Evolutionary conservation across 257 asterid species (phyloP).

Genomic region (Nicotiana tomentosiformis): DNA sequence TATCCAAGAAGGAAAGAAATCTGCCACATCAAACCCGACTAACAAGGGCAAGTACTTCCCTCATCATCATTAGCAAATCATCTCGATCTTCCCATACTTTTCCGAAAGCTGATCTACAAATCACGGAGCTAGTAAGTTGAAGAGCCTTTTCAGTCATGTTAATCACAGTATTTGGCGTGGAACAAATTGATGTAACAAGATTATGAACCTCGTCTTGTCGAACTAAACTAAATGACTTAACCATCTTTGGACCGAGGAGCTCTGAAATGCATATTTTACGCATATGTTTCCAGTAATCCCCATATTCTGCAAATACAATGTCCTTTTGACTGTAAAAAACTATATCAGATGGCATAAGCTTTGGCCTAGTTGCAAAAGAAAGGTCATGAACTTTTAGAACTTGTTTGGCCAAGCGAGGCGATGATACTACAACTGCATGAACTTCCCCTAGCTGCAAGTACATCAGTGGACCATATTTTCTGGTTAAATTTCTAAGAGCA

Average conservation of each 20-base stretch:
- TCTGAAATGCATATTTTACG: conserved; percentile 11
- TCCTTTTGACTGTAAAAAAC: neutral
- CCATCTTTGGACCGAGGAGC: conserved; percentile 2
- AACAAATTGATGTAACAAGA: neutral
- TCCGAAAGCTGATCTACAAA: neutral
- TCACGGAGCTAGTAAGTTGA: neutral
- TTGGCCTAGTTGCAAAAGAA: conserved; percentile 4
- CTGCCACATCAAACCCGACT: neutral
- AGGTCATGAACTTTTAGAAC: conserved; percentile 8
- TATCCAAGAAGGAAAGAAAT: neutral
- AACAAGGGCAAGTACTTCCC: neutral
- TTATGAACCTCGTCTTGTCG: neutral
- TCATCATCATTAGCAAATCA: neutral
- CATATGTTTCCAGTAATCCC: conserved; percentile 3
- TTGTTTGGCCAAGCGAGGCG: conserved; percentile 1
- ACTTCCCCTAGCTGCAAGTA: conserved; percentile 13
- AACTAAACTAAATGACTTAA: neutral
- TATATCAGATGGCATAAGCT: neutral
- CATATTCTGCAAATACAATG: conserved; percentile 4
- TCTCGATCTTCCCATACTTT: neutral
- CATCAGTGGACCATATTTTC: conserved; percentile 2
- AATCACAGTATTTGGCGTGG: neutral
- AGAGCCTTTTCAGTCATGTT: neutral
- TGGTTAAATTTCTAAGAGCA: neutral
- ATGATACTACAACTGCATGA: conserved; percentile 5